Percentiles rank a stretch among this genome's conserved stretches.
Evolutionary conservation across 805 yeast genomes (phyloP).

Genomic region (Zygoascus ofunaensis): DNA sequence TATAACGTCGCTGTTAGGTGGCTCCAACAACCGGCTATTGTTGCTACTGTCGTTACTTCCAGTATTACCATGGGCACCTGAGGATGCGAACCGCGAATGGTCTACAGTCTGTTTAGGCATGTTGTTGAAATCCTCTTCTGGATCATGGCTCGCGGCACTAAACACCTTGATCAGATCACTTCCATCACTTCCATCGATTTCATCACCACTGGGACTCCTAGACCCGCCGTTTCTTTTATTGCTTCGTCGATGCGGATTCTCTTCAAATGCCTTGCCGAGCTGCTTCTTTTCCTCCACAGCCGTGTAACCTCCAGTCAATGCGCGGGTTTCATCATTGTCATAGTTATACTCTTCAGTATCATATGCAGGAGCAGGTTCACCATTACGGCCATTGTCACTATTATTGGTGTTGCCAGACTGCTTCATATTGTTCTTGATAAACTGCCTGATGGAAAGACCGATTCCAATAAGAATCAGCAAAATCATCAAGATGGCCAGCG

Average conservation of each 20-base stretch:
- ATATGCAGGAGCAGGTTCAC: background rate
- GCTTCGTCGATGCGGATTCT: background rate
- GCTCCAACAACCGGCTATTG: no score
- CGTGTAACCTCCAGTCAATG: background rate
- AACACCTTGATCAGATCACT: slow-evolving; percentile 2
- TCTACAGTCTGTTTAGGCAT: background rate
- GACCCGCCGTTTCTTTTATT: background rate
- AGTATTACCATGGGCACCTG: background rate
- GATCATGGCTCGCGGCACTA: background rate
- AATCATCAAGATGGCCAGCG: slow-evolving; percentile 22
- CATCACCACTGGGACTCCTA: background rate
- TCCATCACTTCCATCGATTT: background rate
- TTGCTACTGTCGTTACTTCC: background rate
- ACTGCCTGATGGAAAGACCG: background rate
- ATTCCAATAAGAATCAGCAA: slow-evolving; percentile 18
- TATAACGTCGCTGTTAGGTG: background rate
- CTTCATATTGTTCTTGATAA: background rate
- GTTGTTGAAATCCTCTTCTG: background rate
- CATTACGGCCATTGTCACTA: background rate
- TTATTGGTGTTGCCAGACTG: background rate
- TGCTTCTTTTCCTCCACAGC: background rate
- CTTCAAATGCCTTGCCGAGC: background rate
- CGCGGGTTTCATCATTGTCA: background rate
- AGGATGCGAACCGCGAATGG: background rate
- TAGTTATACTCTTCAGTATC: background rate